Percentiles rank a stretch among this genome's conserved stretches.
Evolutionary conservation across 1,139 yeast species (phyloP).

Genomic region (Yamadazyma taylorii): DNA sequence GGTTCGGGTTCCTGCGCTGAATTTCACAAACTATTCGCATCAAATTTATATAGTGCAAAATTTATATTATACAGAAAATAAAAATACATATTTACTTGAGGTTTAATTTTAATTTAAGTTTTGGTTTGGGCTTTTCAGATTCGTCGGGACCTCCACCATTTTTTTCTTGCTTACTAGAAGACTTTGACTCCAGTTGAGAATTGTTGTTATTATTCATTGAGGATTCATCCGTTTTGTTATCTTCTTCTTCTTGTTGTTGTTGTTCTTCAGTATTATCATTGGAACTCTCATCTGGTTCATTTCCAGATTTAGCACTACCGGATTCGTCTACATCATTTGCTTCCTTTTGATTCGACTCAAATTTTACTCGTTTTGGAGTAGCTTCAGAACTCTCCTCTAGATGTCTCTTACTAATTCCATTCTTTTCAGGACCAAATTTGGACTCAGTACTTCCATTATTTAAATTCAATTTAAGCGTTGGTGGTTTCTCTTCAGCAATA

Average conservation of each 20-base stretch:
- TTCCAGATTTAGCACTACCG: too few species aligned
- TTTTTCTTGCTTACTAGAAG: not conserved
- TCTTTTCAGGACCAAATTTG: too few species aligned
- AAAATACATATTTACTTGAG: slow-evolving; percentile 5
- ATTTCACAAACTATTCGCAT: not conserved
- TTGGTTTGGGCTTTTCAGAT: slow-evolving; percentile 5
- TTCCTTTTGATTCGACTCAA: not conserved
- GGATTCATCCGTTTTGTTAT: too few species aligned
- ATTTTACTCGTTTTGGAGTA: slow-evolving; percentile 1
- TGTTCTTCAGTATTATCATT: too few species aligned
- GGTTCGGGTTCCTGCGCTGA: too few species aligned
- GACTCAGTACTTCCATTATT: not conserved
- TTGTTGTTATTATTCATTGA: too few species aligned
- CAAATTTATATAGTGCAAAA: not conserved
- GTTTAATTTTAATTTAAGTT: slow-evolving; percentile 11
- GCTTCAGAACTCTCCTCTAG: not conserved
- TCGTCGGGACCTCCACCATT: too few species aligned
- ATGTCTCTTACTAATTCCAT: too few species aligned
- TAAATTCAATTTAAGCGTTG: not conserved
- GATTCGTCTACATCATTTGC: too few species aligned
- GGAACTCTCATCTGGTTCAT: too few species aligned
- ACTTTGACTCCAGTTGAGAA: not conserved
- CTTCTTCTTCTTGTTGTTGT: too few species aligned
- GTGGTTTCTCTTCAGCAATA: not conserved
- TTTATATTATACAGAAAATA: slow-evolving; percentile 3